Evolutionary conservation across 225 moss, liverwort and hornwort species (phyloP), one percentile per base, ranked within the genome.

Genomic region (Polytrichum formosum): DNA sequence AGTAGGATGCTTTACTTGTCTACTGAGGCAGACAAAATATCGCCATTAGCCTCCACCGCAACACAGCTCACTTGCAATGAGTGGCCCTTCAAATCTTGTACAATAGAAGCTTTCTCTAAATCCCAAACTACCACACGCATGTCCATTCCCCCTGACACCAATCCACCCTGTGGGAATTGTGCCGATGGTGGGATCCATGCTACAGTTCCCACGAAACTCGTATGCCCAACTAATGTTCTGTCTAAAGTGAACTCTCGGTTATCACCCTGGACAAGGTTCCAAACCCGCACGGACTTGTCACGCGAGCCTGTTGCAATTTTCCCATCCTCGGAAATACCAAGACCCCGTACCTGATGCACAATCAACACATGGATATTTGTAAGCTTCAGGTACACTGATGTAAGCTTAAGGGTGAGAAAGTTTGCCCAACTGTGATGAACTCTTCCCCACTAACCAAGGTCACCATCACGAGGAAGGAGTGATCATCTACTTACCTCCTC

Each of bases 101-200:
- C 70, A 46, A 88, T 79, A 21, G 82, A 80, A 70, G 81, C 73
- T 61, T 88, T 88, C 81, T 91, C 88, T 27, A 99, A 67, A 74
- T 94, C 83, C 98, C 98, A 99, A 53, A 91, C 88, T 67, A 99
- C 66, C 70, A 99, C 92, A 75, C 94, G 91, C 67, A 82, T 84
- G 79, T 99, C 98, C 98, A 99, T 99, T 70, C 98, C 98, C 54
- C 98, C 98, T 56, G 94, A 92, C 56, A 94, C 89, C 69, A 99
- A 69, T 8, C 94, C 94, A 58, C 98, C 98, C 33, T 72, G 70
- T 5, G 98, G 92, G n/a, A 99, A 76, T 64, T 82, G 74, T 64
- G 83, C 91, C 33, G 80, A 85, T 19, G 94, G 85, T 61, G 91
- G 75, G 74, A 99, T 83, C 98, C 94, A 99, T 53, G 86, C 85